Evolutionary conservation across 2,329 filamentous ascomycete genomes (phyloP).

Genomic region (Rutstroemia sp.): DNA sequence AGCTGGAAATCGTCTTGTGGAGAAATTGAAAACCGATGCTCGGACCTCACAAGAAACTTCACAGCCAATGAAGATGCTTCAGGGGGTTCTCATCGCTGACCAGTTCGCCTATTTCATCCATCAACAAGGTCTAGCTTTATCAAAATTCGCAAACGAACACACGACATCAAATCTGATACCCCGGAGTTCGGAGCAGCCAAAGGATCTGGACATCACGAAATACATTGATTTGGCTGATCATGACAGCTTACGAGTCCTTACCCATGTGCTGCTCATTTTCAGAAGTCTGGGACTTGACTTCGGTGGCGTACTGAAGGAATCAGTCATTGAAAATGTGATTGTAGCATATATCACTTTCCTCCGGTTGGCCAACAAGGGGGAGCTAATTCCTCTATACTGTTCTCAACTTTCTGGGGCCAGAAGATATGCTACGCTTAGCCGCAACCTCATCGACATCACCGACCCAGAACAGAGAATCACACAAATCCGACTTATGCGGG

Average conservation of each 20-base stretch:
- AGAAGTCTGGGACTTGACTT: constrained; percentile 47
- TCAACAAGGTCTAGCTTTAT: constrained; percentile 49
- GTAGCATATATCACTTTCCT: constrained; percentile 77
- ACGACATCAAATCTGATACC: constrained; percentile 38
- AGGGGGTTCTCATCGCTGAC: constrained; percentile 65
- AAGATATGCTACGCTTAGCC: constrained; percentile 63
- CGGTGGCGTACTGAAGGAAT: constrained; percentile 33
- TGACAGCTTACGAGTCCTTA: constrained; percentile 59
- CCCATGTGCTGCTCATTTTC: constrained; percentile 64
- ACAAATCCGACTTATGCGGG: constrained; percentile 67
- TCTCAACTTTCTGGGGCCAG: constrained; percentile 63
- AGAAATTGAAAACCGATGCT: constrained; percentile 48
- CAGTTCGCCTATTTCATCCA: constrained; percentile 50
- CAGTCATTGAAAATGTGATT: constrained; percentile 60
- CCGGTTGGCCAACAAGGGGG: constrained; percentile 62
- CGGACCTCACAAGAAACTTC: constrained; percentile 51
- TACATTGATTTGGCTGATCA: constrained; percentile 51
- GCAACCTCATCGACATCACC: constrained; percentile 67
- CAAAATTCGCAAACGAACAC: constrained; percentile 39
- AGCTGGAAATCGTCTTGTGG: constrained; percentile 52
- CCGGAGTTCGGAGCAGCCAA: constrained; percentile 30
- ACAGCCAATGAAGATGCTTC: constrained; percentile 65
- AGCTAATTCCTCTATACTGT: constrained; percentile 82
- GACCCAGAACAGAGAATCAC: constrained; percentile 56
- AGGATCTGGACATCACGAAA: constrained; percentile 35